Percentiles rank a stretch among this genome's conserved stretches.
Evolutionary conservation across 371 early-diverging fungal genomes (phyloP).

Genomic region (Encephalitozoon cuniculi): DNA sequence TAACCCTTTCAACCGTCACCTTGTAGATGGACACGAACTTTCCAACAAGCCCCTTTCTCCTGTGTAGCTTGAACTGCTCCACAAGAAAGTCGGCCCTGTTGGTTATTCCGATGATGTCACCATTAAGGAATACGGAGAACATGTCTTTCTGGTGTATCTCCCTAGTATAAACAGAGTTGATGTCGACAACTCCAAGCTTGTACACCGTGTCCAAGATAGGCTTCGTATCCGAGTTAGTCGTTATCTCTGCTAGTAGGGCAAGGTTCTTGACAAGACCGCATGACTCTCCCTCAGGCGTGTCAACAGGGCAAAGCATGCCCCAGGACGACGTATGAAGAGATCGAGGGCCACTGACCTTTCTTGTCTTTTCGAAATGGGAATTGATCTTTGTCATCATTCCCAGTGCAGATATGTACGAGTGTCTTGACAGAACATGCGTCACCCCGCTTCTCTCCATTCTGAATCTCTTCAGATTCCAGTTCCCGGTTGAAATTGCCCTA

Average conservation of each 20-base stretch:
- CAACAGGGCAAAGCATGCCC: conserved; percentile 95
- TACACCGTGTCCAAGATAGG: conserved; percentile 65
- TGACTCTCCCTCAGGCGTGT: conserved; percentile 99
- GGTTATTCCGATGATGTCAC: conserved; percentile 76
- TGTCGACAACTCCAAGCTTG: conserved; percentile 67
- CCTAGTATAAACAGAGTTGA: conserved; percentile 68
- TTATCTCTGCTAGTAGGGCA: conserved; percentile 95
- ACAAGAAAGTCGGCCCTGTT: conserved; percentile 71
- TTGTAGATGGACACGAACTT: conserved; percentile 83
- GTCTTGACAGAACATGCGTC: conserved; percentile 86
- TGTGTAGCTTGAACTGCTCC: conserved; percentile 69
- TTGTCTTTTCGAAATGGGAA: conserved; percentile 97
- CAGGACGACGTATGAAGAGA: conserved; percentile 92
- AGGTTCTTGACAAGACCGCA: conserved; percentile 98
- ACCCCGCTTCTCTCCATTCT: conserved; percentile 99
- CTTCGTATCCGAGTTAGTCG: conserved; percentile 77
- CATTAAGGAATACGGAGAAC: conserved; percentile 78
- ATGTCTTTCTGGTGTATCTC: conserved; percentile 69
- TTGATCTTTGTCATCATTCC: conserved; percentile 98
- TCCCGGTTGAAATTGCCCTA: conserved; percentile 92
- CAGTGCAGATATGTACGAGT: conserved; percentile 87
- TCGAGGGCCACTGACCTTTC: conserved; percentile 96
- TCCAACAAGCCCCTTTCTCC: conserved; percentile 74
- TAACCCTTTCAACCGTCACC: conserved; percentile 70
- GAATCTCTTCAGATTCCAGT: conserved; percentile 98